Conservation (phyloP, 1,139 yeast genomes). For the Pichia terricola region DNA sequence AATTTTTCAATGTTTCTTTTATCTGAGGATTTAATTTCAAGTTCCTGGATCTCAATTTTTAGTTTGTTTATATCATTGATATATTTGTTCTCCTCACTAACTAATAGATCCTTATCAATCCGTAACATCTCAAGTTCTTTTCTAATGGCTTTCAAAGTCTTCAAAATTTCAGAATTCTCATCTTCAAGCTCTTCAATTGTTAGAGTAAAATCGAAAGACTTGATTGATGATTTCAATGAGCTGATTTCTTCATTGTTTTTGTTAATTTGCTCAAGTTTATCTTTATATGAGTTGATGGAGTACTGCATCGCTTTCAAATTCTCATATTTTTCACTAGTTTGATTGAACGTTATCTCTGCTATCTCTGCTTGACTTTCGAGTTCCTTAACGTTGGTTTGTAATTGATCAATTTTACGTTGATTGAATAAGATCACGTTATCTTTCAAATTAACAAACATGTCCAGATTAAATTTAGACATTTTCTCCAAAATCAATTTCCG, state of each 20-base stretch:
- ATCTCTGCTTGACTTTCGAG: too few relatives aligned
- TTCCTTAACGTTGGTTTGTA: too few relatives aligned
- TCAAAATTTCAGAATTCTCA: slow-evolving; percentile 32
- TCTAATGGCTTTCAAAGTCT: slow-evolving; percentile 36
- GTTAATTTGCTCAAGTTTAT: neutral
- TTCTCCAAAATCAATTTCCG: slow-evolving; percentile 16
- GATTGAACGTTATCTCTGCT: too few relatives aligned
- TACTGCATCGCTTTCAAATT: neutral
- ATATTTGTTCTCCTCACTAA: slow-evolving; percentile 39
- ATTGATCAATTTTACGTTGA: too few relatives aligned
- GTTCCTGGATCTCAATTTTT: slow-evolving; percentile 42
- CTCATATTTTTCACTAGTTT: neutral
- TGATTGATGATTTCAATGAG: neutral
- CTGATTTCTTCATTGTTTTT: neutral
- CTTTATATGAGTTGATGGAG: neutral
- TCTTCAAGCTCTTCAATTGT: slow-evolving; percentile 41
- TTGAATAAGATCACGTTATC: too few relatives aligned
- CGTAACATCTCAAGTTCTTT: slow-evolving; percentile 33
- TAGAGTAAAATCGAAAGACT: neutral
- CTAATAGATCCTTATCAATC: slow-evolving; percentile 41
- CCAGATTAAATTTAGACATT: slow-evolving; percentile 16
- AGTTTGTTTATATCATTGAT: slow-evolving; percentile 50
- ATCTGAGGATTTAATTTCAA: slow-evolving; percentile 43
- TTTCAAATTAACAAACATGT: slow-evolving; percentile 8
- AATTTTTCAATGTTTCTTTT: slow-evolving; percentile 28